These are phyloP conservation scores for Cardamine chenopodiifolia DNA, from an alignment of 345 rosid species.

Conservation along the genomic window DNA sequence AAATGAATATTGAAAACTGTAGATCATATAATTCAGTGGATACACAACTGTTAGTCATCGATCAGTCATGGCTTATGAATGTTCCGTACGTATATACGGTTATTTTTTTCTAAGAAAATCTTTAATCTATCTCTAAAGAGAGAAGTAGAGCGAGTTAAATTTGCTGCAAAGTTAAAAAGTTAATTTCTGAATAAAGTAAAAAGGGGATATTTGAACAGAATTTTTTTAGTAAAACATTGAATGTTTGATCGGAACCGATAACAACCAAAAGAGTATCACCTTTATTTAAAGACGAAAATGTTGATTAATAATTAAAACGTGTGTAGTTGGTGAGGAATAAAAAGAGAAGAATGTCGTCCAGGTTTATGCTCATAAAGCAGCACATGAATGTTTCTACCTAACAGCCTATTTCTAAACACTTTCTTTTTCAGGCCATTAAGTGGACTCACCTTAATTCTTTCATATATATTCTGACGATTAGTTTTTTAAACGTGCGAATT, in stretches of 20 bases:
- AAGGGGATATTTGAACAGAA: not conserved
- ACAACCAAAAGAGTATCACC: not conserved
- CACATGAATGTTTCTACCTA: conserved; percentile 51
- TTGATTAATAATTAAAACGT: conserved; percentile 18
- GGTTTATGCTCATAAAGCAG: conserved; percentile 66
- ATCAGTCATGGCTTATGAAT: not conserved
- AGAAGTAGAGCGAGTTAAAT: not conserved
- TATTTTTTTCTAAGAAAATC: not conserved
- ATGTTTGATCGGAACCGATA: not conserved
- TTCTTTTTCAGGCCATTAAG: conserved; percentile 33
- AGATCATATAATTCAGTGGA: not conserved
- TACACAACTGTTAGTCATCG: not conserved
- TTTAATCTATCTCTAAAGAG: not conserved
- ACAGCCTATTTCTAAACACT: conserved; percentile 36
- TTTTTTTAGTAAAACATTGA: not conserved
- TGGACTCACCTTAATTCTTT: conserved; percentile 36
- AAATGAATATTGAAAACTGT: not conserved
- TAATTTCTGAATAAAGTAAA: not conserved
- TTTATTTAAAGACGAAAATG: not conserved
- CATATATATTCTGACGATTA: conserved; percentile 6
- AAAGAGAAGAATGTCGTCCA: conserved; percentile 38
- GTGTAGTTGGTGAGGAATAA: conserved; percentile 36
- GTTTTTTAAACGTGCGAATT: conserved; percentile 14
- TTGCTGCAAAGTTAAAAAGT: not conserved
- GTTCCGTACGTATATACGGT: not conserved